These are phyloP conservation scores for Cenchrus fungigraminus DNA, from an alignment of 176 grass and related monocot species.

Conservation along the genomic window DNA sequence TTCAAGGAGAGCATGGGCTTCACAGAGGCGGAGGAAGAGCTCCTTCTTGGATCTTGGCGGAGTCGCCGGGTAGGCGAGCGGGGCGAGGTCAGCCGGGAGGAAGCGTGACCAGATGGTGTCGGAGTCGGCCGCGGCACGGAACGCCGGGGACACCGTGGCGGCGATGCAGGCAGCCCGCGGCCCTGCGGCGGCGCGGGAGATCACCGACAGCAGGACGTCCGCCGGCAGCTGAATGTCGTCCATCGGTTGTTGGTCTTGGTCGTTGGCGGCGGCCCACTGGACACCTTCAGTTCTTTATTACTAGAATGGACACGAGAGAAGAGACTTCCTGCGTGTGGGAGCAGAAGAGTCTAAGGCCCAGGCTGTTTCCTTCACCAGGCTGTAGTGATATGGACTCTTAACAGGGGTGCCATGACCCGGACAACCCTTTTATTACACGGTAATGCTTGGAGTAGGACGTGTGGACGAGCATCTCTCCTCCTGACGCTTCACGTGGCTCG, in stretches of 20 bases:
- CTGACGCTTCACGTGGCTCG: too few species aligned
- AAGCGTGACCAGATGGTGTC: conserved; percentile 39
- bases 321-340: too few species aligned
- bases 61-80: neutral
- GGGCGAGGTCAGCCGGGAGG: neutral
- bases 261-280: too few species aligned
- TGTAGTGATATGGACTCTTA: too few species aligned
- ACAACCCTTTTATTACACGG: too few species aligned
- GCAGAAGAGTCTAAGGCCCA: too few species aligned
- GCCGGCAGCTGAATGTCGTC: conserved; percentile 2
- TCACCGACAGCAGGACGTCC: neutral
- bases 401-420: too few species aligned
- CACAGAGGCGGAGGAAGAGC: conserved; percentile 46
- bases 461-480: too few species aligned
- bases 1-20: conserved; percentile 10
- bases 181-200: neutral
- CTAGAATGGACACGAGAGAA: too few species aligned
- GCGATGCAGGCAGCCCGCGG: conserved; percentile 5
- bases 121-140: conserved; percentile 35
- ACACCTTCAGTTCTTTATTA: too few species aligned
- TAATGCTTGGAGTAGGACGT: too few species aligned
- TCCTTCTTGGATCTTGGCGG: conserved; percentile 26
- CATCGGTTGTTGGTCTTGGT: neutral
- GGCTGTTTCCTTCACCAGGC: too few species aligned
- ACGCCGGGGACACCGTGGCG: conserved; percentile 31